A percentile compares a stretch with the other conserved stretches of the same genome.
Evolutionary conservation across 2,329 filamentous ascomycete genomes (phyloP).

Genomic region (Colletotrichum sp.): DNA sequence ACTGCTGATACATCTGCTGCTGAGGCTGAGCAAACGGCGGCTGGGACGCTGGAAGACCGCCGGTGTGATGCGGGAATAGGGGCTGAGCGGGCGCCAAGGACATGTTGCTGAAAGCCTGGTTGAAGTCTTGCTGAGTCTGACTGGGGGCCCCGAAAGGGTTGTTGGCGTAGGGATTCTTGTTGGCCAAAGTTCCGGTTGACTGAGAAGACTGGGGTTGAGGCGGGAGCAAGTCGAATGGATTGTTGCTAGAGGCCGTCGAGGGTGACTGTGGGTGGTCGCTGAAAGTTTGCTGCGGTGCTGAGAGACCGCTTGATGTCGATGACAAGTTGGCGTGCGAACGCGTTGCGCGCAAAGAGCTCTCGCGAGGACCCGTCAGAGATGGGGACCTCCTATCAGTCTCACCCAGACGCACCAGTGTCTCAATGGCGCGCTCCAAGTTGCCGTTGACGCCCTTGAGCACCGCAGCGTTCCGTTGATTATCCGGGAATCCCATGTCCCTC

Average conservation of each 20-base stretch:
- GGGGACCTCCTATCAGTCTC: conserved; percentile 62
- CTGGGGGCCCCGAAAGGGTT: conserved; percentile 72
- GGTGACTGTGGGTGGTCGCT: conserved; percentile 34
- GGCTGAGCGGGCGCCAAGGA: conserved; percentile 66
- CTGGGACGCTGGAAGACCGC: conserved; percentile 56
- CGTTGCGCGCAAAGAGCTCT: conserved; percentile 51
- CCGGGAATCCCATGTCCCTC: conserved; percentile 89
- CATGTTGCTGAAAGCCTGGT: conserved; percentile 77
- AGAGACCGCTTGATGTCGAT: conserved; percentile 39
- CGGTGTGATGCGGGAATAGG: conserved; percentile 78
- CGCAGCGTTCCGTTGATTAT: conserved; percentile 80
- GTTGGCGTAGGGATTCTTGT: conserved; percentile 63
- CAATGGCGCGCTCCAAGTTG: conserved; percentile 84
- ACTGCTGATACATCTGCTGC: conserved; percentile 46
- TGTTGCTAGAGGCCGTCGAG: conserved; percentile 64
- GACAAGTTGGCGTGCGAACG: conserved; percentile 60
- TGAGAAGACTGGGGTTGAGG: conserved; percentile 66
- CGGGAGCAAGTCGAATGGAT: conserved; percentile 69
- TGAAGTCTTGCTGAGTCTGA: conserved; percentile 53
- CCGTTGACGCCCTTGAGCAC: conserved; percentile 85
- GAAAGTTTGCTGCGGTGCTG: conserved; percentile 28
- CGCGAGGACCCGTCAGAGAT: conserved; percentile 48
- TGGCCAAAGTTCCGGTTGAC: conserved; percentile 66
- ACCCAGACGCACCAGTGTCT: conserved; percentile 82
- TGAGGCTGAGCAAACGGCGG: conserved; percentile 33